Conservation (phyloP, 768 basidiomycete species). For the Calocera viscosa region DNA sequence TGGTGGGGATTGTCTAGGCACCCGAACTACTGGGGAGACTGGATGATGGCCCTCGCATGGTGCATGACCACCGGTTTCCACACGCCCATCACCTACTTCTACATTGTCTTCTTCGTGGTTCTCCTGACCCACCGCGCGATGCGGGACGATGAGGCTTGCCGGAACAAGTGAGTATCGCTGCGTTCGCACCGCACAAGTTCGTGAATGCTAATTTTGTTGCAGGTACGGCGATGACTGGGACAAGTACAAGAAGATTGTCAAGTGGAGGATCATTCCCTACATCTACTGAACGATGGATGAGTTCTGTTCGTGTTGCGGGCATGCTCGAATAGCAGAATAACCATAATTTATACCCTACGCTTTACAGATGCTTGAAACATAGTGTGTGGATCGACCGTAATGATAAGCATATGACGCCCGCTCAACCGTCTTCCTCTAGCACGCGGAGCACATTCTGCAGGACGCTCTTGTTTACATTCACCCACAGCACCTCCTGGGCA, state of each 20-base stretch:
- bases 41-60: constrained; percentile 86
- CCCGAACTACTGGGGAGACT: constrained; percentile 81
- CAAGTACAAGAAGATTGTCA: constrained; percentile 75
- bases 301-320: constrained; percentile 16
- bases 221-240: constrained; percentile 94
- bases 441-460: background rate
- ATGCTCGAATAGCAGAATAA: background rate
- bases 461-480: constrained; percentile 6
- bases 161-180: constrained; percentile 53
- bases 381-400: background rate
- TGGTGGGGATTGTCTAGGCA: constrained; percentile 97
- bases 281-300: constrained; percentile 40
- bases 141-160: constrained; percentile 85
- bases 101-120: constrained; percentile 74
- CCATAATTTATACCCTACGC: constrained; percentile 6
- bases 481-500: constrained; percentile 1
- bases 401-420: background rate
- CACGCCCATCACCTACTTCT: constrained; percentile 94
- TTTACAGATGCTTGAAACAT: constrained; percentile 4
- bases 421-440: background rate
- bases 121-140: constrained; percentile 81
- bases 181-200: background rate
- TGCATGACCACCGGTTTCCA: constrained; percentile 82
- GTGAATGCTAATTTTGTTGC: background rate
- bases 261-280: constrained; percentile 75